Percentiles rank a stretch among this genome's conserved stretches.
phyloP scores from a whole-genome alignment of 2,329 filamentous ascomycete genomes.

The Trichoderma atrobrunneum region DNA sequence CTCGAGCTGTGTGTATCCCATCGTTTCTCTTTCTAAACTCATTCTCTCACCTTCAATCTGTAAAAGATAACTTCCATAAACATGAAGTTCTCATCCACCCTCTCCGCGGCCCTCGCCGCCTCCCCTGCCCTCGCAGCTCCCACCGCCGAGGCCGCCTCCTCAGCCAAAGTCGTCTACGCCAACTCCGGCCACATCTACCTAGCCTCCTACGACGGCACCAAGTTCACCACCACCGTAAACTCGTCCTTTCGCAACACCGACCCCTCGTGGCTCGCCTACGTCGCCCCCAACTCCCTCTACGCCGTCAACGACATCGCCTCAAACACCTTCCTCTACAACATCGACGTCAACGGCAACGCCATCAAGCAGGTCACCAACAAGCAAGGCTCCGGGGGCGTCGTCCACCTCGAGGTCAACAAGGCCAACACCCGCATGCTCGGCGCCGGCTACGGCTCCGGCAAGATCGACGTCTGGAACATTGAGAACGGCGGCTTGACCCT shows the following conservation, averaged over 20 bases:
- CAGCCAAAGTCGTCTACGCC: slow-evolving; percentile 37
- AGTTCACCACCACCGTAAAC: slow-evolving; percentile 38
- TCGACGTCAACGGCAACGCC: slow-evolving; percentile 34
- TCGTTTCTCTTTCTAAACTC: not conserved
- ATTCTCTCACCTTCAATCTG: not conserved
- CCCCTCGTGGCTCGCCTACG: slow-evolving; percentile 48
- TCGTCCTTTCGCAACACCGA: slow-evolving; percentile 33
- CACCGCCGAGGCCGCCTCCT: not conserved
- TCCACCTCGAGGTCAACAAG: slow-evolving; percentile 46
- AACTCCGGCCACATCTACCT: slow-evolving; percentile 40
- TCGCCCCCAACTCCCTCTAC: slow-evolving; percentile 40
- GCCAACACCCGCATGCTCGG: slow-evolving; percentile 46
- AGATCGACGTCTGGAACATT: slow-evolving; percentile 47
- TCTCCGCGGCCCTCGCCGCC: slow-evolving; percentile 3
- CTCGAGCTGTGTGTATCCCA: not conserved
- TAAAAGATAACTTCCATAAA: not conserved
- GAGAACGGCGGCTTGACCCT: slow-evolving; percentile 36
- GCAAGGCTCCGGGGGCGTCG: slow-evolving; percentile 43
- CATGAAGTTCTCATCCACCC: slow-evolving; percentile 10
- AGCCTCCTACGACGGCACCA: slow-evolving; percentile 41
- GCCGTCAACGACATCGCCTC: slow-evolving; percentile 47
- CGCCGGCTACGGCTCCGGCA: slow-evolving; percentile 41
- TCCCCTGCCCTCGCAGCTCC: not conserved
- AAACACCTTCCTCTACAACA: slow-evolving; percentile 39
- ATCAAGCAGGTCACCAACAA: slow-evolving; percentile 26